Evolutionary conservation across 305 asterid species (phyloP), one percentile per base, ranked within the genome.

Genomic region (Solanum aculeatissimum): DNA sequence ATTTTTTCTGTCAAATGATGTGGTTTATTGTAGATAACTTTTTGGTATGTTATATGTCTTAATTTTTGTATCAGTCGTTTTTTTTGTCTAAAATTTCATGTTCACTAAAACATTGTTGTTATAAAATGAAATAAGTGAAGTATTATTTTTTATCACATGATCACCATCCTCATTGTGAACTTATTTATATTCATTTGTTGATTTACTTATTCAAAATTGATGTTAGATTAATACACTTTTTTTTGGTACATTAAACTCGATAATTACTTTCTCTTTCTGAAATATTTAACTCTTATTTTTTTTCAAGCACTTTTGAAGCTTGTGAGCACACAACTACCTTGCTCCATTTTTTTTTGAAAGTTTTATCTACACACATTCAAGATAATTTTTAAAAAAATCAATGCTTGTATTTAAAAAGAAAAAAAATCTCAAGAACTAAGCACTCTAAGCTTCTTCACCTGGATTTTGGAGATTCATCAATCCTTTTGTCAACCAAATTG

Each of bases 401-500:
- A n/a, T 51, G 4, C 65, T 43, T 14, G 8, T 35, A 53, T 53
- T 16, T 55, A 35, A 38, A 32, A 32, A 32, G n/a, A 27, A 82
- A 57, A 15, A 81, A 9, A 12, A 14, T 54, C 21, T 25, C 57
- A 23, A 82, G 25, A 25, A n/a, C 27, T 60, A 57, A 18, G 54
- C 35, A 43, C 62, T 81, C 45, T 51, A 42, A 21, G 87, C 69
- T 86, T 87, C 89, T 74, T 72, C 85, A 66, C 86, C 84, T 32
- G 84, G 85, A 81, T 85, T 87, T 58, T 93, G 96, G 80, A 95
- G 92, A 77, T 93, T 91, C 86, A 92, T 89, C 85, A 93, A 85
- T 29, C 97, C 98, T 74, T 95, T 92, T 7, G 98, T 92, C 86
- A 95, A 85, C 98, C 98, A 95, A 49, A 92, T 95, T 3, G 98